Base-by-base conservation (phyloP, 805 yeast genomes). In the Myxozyma neotropica region DNA sequence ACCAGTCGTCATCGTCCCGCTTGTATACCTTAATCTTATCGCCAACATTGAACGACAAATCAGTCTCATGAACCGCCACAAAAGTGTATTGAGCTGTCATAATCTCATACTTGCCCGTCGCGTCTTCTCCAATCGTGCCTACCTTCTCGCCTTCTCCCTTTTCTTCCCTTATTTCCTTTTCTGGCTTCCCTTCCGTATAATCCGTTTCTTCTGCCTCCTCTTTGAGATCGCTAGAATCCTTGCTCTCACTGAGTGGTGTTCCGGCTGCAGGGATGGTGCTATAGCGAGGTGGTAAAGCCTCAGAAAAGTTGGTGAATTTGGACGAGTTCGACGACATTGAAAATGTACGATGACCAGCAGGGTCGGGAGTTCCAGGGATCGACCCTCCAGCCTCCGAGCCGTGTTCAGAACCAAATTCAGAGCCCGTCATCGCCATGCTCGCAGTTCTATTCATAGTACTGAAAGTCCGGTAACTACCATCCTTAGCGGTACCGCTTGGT, bases 1-100 rank as follows among this genome's bases (percentile, higher is more conserved):
- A 81, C 85, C 85, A 81, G 29, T 78, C 77, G 1, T 73, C 71
- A 29, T 72, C 75, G 12, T 68, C 68, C 45, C 70, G 74, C 26
- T 74, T 73, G 27, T 76, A 58, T 7, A 77, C 72, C 35, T 67
- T 63, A 48, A 76, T 69, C 51, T 60, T 57, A 45, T 76, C 78
- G 17, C 79, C 79, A 35, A 65, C 67, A n/a, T 67, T 58, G 61
- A 76, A 75, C 15, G 70, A 60, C 43, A 76, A 67, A 60, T 76
- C 79, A 0, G 74, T 75, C 0, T 73, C 74, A 39, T 74, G 71
- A 53, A 70, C 69, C 12, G 77, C 78, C 0, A 59, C 50, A 61
- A 74, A 75, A 39, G 77, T 73, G 63, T 58, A 75, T 31, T 63
- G 55, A 10, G 78, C 78, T 15, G 64, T 62, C 66, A 62, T 62